These are phyloP conservation scores for Atalantia buxifolia DNA, from an alignment of 345 rosid species.

Conservation along the genomic window DNA sequence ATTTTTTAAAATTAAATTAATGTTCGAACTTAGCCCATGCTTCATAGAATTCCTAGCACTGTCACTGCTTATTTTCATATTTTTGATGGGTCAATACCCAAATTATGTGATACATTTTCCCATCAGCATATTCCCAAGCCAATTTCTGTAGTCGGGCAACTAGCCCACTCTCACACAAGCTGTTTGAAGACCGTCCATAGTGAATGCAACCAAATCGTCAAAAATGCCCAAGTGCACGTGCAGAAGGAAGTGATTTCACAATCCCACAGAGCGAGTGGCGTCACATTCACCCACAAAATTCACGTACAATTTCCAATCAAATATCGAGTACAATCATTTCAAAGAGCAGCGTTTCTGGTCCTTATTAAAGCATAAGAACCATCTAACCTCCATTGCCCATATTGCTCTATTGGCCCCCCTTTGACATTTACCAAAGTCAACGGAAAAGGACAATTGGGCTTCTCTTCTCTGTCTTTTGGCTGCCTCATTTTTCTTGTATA, in stretches of 20 bases:
- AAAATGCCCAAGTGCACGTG: background rate
- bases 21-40: too few relatives aligned
- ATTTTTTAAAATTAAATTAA: too few relatives aligned
- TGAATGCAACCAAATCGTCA: background rate
- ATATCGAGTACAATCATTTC: conserved; percentile 13
- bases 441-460: conserved; percentile 28
- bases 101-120: too few relatives aligned
- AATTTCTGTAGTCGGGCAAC: background rate
- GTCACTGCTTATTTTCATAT: too few relatives aligned
- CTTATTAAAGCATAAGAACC: conserved; percentile 10
- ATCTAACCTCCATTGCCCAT: background rate
- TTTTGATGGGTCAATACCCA: too few relatives aligned
- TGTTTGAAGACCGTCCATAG: background rate
- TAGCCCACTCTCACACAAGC: background rate
- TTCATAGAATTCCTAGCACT: too few relatives aligned
- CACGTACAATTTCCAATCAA: conserved; percentile 18
- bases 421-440: conserved; percentile 73
- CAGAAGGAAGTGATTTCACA: background rate
- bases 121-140: background rate
- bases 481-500: conserved; percentile 28
- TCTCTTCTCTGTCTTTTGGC: too few relatives aligned
- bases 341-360: conserved; percentile 4
- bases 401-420: conserved; percentile 22
- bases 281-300: background rate
- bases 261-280: background rate